These are phyloP conservation scores for Allium cepa DNA, from an alignment of 106 monocot genomes.

Conservation along the genomic window DNA sequence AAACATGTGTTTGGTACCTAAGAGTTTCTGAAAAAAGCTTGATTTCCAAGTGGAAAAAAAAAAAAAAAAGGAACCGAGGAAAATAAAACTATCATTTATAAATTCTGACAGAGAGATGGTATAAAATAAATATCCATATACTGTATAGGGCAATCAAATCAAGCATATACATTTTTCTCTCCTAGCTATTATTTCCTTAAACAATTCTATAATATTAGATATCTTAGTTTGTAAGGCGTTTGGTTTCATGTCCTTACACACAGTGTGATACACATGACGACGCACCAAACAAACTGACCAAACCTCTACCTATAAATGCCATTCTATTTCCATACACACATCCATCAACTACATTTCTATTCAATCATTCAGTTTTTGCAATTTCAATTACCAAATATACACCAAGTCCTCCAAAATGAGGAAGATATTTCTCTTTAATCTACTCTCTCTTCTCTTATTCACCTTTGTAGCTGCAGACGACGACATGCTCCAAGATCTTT, in stretches of 20 bases:
- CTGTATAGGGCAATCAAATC: not conserved
- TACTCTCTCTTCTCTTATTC: constrained; percentile 10
- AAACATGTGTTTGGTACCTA: too few species aligned
- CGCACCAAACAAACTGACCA: not conserved
- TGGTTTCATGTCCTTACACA: not conserved
- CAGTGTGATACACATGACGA: too few species aligned
- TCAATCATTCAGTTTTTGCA: not conserved
- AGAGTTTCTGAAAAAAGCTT: not conserved
- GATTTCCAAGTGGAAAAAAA: not conserved
- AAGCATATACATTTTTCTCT: not conserved
- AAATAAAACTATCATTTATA: not conserved
- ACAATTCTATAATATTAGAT: not conserved
- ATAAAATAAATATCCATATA: not conserved
- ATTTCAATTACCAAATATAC: not conserved
- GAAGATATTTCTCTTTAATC: not conserved
- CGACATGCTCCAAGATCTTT: constrained; percentile 67
- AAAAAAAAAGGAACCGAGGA: not conserved
- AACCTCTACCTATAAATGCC: not conserved
- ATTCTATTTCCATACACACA: not conserved
- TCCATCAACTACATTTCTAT: not conserved
- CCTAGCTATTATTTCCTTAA: too few species aligned
- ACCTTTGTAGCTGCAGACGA: constrained; percentile 20
- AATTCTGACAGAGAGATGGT: not conserved
- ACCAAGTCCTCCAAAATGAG: constrained; percentile 1
- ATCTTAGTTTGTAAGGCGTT: not conserved